These are phyloP conservation scores for Vitis hybrid DNA, from an alignment of 177 flowering plant species.

Conservation along the genomic window DNA sequence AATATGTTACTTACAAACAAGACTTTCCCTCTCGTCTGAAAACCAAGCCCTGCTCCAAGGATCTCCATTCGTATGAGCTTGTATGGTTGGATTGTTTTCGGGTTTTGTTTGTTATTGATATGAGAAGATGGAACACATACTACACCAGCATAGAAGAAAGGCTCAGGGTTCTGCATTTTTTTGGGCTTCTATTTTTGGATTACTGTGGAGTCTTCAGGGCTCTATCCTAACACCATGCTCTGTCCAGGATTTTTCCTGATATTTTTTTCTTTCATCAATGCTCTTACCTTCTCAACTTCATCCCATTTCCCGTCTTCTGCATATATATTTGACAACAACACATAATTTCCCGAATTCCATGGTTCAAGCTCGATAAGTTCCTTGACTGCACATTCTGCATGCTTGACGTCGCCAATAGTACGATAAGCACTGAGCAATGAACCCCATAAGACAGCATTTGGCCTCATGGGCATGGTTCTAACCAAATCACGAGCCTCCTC, in stretches of 20 bases:
- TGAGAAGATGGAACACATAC: too few relatives aligned
- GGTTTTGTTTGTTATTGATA: too few relatives aligned
- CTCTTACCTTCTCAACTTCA: slow-evolving; percentile 69
- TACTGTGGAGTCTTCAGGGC: background rate
- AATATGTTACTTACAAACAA: too few relatives aligned
- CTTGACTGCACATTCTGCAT: slow-evolving; percentile 64
- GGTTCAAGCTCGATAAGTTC: slow-evolving; percentile 76
- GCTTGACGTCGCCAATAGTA: slow-evolving; percentile 47
- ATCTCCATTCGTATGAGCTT: too few relatives aligned
- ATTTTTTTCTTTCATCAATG: slow-evolving; percentile 47
- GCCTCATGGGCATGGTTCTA: slow-evolving; percentile 55
- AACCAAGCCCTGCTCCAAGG: too few relatives aligned
- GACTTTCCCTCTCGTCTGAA: too few relatives aligned
- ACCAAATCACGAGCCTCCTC: slow-evolving; percentile 66
- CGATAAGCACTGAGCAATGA: slow-evolving; percentile 77
- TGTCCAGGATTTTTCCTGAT: slow-evolving; percentile 59
- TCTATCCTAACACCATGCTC: slow-evolving; percentile 25
- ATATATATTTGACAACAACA: slow-evolving; percentile 75
- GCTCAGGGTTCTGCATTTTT: too few relatives aligned
- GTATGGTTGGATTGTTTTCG: too few relatives aligned
- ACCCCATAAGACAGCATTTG: slow-evolving; percentile 88
- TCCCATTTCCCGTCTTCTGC: slow-evolving; percentile 80
- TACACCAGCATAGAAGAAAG: too few relatives aligned
- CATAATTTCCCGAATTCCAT: slow-evolving; percentile 86
- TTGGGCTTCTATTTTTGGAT: background rate